Evolutionary conservation across 2,329 filamentous ascomycete species (phyloP), one percentile per base, ranked within the genome.

Genomic region (Elsinoe arachidis): DNA sequence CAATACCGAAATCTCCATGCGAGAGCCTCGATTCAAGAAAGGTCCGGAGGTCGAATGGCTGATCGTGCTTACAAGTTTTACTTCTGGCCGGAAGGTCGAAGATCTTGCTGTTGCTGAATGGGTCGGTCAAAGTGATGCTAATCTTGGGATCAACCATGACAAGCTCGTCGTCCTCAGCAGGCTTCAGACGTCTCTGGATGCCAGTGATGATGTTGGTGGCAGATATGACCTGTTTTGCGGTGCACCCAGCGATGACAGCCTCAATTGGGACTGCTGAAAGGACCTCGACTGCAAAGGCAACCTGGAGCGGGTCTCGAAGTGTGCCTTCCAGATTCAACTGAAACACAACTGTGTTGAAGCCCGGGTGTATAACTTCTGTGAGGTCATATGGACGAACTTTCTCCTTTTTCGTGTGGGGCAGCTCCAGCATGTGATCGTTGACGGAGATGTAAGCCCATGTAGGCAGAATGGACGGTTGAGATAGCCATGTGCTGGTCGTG

Each of bases 31-130:
- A 88, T 12, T 76, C 70, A 7, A 99, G 79, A 75, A 89, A 97
- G 0, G 82, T 91, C 17, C 87, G 80, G 6, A 96, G 81, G 68
- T 97, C 92, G 67, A 97, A 96, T 67, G 90, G 96, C 67, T 96
- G 89, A 35, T 86, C 75, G 67, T 99, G 92, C 21, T 75, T 74
- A 69, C 93, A 99, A 2, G 70, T 64, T 6, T 66, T 73, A 23
- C 89, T 84, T 26, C 91, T 85, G 1, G 85, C 88, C 1, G 93
- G 92, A 0, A 79, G 77, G 4, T 80, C 74, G 67, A 87, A 90
- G 10, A 93, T 71, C 6, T 62, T 65, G 35, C 67, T 69, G 39
- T 67, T 69, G 49, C 68, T 72, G 62, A 77, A 74, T 0, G 77
- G 77, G 56, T 80, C 78, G 59, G 72, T 69, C 11, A 80, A 65